phyloP scores from a whole-genome alignment of 495 filamentous ascomycete genomes.

The Annulohypoxylon bovei region DNA sequence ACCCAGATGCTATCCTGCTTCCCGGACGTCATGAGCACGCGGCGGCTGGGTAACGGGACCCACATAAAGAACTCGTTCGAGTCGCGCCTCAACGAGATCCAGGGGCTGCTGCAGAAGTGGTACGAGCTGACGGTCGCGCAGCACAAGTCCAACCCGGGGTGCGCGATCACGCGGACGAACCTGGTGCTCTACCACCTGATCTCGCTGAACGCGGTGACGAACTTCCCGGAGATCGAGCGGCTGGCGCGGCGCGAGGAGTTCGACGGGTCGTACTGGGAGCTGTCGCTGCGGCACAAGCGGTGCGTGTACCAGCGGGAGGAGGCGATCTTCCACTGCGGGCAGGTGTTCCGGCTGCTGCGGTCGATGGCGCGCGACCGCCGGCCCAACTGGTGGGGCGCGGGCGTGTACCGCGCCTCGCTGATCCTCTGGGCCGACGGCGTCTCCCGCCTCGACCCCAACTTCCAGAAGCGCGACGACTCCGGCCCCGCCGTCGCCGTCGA shows the following conservation, averaged over 20 bases:
- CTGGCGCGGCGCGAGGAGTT: conserved; percentile 63
- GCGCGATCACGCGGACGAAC: conserved; percentile 59
- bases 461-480: conserved; percentile 43
- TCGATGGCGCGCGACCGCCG: conserved; percentile 54
- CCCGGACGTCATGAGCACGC: conserved; percentile 47
- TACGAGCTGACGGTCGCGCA: conserved; percentile 59
- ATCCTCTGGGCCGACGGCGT: conserved; percentile 62
- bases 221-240: conserved; percentile 68
- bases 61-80: conserved; percentile 63
- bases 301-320: conserved; percentile 65
- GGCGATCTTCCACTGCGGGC: conserved; percentile 68
- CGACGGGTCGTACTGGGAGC: conserved; percentile 59
- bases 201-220: conserved; percentile 66
- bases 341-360: conserved; percentile 63
- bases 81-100: conserved; percentile 62
- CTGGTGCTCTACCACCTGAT: conserved; percentile 73
- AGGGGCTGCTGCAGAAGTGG: conserved; percentile 66
- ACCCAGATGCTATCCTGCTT: conserved; percentile 60
- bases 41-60: conserved; percentile 47
- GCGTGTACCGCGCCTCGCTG: conserved; percentile 62
- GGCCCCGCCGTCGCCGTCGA: conserved; percentile 50
- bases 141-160: conserved; percentile 48
- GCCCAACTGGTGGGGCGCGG: conserved; percentile 65
- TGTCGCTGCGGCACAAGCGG: conserved; percentile 57
- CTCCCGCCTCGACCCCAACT: conserved; percentile 46